A percentile compares a stretch with the other conserved stretches of the same genome.
Evolutionary conservation across 2,329 filamentous ascomycete genomes (phyloP).

Genomic region (Alternaria conjuncta): DNA sequence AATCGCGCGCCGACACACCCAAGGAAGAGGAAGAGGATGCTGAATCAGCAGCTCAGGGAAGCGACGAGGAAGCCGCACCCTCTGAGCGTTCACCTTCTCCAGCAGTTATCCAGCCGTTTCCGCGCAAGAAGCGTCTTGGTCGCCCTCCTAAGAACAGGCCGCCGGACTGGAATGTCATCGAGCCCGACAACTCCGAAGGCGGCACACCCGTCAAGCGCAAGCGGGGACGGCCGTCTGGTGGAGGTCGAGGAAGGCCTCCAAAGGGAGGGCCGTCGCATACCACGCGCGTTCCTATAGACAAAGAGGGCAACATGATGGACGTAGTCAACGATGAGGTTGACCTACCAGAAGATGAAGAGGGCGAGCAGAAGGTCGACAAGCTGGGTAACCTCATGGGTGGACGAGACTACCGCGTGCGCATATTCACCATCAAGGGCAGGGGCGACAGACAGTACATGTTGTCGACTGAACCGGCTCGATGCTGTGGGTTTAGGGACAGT

Average conservation of each 20-base stretch:
- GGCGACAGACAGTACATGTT: slow-evolving; percentile 94
- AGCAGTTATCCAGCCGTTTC: slow-evolving; percentile 63
- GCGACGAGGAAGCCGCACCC: slow-evolving; percentile 51
- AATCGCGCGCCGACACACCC: slow-evolving; percentile 46
- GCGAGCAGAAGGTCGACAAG: slow-evolving; percentile 93
- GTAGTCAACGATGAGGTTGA: slow-evolving; percentile 92
- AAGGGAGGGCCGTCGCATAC: slow-evolving; percentile 76
- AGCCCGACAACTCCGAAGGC: slow-evolving; percentile 56
- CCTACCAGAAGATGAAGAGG: slow-evolving; percentile 83
- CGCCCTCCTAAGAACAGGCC: slow-evolving; percentile 85
- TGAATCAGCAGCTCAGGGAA: slow-evolving; percentile 57
- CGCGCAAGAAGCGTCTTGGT: slow-evolving; percentile 76
- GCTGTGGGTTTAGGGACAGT: slow-evolving; percentile 95
- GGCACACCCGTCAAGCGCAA: slow-evolving; percentile 58
- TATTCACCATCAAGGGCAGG: slow-evolving; percentile 86
- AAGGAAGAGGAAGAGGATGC: slow-evolving; percentile 57
- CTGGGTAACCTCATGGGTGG: slow-evolving; percentile 80
- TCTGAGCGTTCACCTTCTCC: slow-evolving; percentile 55
- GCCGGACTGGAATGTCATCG: slow-evolving; percentile 72
- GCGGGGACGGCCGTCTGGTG: slow-evolving; percentile 57
- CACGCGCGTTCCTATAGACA: slow-evolving; percentile 85
- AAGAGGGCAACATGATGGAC: slow-evolving; percentile 89
- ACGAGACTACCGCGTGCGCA: slow-evolving; percentile 92
- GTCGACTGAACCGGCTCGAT: slow-evolving; percentile 95
- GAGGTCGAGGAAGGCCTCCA: slow-evolving; percentile 73